Percentiles rank a stretch among this genome's conserved stretches.
Evolutionary conservation across 1,139 yeast species (phyloP).

Genomic region (Hyphopichia buzzinii): DNA sequence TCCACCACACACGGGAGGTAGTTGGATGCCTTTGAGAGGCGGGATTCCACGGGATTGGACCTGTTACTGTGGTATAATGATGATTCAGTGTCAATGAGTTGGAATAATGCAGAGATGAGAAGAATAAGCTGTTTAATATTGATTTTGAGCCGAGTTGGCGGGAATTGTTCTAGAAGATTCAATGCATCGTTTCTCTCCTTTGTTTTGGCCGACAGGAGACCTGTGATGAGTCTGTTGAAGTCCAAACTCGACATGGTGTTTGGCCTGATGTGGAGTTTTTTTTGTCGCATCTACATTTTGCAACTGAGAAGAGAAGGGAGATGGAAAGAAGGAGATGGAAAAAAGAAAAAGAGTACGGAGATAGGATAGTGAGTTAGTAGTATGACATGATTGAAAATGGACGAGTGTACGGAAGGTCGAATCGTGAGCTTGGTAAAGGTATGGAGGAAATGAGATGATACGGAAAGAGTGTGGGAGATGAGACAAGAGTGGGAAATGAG

Average conservation of each 20-base stretch:
- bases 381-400: too few species aligned
- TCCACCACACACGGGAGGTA: constrained; percentile 32
- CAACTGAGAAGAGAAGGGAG: neutral
- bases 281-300: neutral
- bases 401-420: too few species aligned
- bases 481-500: too few species aligned
- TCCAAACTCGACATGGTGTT: constrained; percentile 20
- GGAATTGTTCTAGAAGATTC: constrained; percentile 33
- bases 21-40: constrained; percentile 43
- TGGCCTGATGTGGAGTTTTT: neutral
- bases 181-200: constrained; percentile 56
- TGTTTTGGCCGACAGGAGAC: constrained; percentile 42
- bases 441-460: too few species aligned
- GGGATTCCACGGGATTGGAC: constrained; percentile 29
- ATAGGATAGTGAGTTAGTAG: too few species aligned
- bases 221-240: constrained; percentile 16
- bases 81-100: constrained; percentile 41
- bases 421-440: too few species aligned
- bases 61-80: constrained; percentile 28
- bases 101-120: constrained; percentile 37
- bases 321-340: neutral
- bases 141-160: constrained; percentile 19
- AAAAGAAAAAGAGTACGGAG: neutral
- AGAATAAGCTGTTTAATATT: constrained; percentile 22
- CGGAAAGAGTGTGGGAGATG: too few species aligned